phyloP scores from a whole-genome alignment of 441 rosid genomes.

The Croton setiger region DNA sequence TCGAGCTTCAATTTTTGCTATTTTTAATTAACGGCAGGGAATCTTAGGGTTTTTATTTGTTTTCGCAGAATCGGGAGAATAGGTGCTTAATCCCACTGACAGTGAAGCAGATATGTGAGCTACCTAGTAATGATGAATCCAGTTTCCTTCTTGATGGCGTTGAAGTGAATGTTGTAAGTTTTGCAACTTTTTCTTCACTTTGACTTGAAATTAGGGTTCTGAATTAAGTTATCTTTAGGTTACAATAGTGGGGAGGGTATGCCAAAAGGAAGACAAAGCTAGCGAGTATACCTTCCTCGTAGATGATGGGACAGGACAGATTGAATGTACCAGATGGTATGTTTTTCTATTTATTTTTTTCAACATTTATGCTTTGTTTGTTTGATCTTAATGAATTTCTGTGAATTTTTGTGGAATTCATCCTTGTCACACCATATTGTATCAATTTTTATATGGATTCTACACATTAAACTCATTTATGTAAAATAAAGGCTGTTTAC shows the following conservation, averaged over 20 bases:
- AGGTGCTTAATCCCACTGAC: constrained; percentile 80
- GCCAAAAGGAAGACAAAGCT: constrained; percentile 71
- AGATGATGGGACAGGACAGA: constrained; percentile 87
- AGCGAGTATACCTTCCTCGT: constrained; percentile 64
- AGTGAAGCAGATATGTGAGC: constrained; percentile 63
- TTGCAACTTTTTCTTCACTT: background rate
- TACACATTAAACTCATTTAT: too few relatives aligned
- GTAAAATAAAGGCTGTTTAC: background rate
- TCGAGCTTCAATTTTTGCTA: background rate
- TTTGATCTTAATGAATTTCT: too few relatives aligned
- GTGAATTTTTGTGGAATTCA: too few relatives aligned
- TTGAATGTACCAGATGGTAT: constrained; percentile 86
- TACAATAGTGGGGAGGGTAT: constrained; percentile 63
- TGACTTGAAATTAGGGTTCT: background rate
- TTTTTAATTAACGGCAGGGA: background rate
- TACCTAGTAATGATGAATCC: constrained; percentile 62
- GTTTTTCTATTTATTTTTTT: background rate
- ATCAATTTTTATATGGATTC: too few relatives aligned
- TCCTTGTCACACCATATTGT: too few relatives aligned
- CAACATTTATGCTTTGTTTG: background rate
- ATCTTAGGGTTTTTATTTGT: background rate
- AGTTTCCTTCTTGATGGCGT: constrained; percentile 66
- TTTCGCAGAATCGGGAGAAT: constrained; percentile 63
- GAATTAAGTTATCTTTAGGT: constrained; percentile 39
- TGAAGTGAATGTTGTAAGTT: constrained; percentile 67